Conservation (phyloP, 768 basidiomycete genomes). For the Pseudohyphozyma bogoriensis region DNA sequence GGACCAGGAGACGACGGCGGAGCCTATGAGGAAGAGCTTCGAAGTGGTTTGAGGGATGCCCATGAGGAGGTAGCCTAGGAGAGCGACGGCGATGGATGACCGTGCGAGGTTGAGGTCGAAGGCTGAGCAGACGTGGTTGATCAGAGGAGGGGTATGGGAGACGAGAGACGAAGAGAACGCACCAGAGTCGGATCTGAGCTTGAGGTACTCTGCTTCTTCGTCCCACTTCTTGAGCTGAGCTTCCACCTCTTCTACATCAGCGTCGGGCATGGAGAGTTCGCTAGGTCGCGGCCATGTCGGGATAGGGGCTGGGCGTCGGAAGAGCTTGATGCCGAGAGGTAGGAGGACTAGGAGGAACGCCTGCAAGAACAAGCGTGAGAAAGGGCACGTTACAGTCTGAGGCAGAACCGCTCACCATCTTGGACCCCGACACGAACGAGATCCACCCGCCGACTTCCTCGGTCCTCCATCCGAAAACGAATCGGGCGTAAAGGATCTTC, state of each 20-base stretch:
- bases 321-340: slow-evolving; percentile 23
- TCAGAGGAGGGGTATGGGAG: background rate
- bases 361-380: no score
- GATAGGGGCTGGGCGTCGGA: slow-evolving; percentile 4
- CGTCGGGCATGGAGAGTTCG: background rate
- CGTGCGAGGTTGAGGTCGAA: slow-evolving; percentile 31
- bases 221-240: slow-evolving; percentile 14
- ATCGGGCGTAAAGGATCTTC: slow-evolving; percentile 23
- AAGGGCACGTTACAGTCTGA: no score
- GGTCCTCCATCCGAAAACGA: slow-evolving; percentile 27
- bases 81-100: slow-evolving; percentile 20
- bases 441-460: slow-evolving; percentile 27
- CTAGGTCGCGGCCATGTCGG: background rate
- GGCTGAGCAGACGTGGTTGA: slow-evolving; percentile 7
- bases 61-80: slow-evolving; percentile 20
- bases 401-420: no score
- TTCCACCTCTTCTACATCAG: background rate
- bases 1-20: slow-evolving; percentile 22
- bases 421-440: background rate
- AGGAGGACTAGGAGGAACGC: slow-evolving; percentile 27
- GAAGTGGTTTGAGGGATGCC: slow-evolving; percentile 1
- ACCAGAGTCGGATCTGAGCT: slow-evolving; percentile 23
- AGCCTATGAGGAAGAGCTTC: slow-evolving; percentile 20
- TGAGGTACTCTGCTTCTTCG: slow-evolving; percentile 18
- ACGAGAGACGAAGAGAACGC: background rate